Conservation (phyloP, 768 basidiomycete genomes). For the Trametopsis cervina region DNA sequence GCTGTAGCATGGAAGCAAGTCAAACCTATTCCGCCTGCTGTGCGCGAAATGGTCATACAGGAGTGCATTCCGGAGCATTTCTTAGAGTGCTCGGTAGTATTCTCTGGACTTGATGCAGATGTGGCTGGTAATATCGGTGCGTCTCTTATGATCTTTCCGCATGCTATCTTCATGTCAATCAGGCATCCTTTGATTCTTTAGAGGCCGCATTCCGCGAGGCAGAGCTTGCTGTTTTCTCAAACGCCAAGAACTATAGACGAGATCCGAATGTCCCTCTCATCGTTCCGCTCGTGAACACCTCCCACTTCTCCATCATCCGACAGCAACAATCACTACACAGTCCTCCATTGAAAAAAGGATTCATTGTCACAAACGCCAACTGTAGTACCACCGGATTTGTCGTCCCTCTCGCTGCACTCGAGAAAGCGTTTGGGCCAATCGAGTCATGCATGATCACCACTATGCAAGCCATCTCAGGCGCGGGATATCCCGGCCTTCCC, state of each 20-base stretch:
- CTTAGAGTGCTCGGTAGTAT: slow-evolving; percentile 75
- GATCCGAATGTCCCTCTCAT: slow-evolving; percentile 92
- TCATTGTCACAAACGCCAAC: slow-evolving; percentile 98
- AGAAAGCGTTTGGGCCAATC: slow-evolving; percentile 89
- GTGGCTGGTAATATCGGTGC: slow-evolving; percentile 93
- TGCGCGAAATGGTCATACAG: slow-evolving; percentile 58
- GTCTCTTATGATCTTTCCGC: slow-evolving; percentile 17
- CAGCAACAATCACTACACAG: slow-evolving; percentile 71
- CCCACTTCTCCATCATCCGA: slow-evolving; percentile 75
- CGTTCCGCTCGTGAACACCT: slow-evolving; percentile 91
- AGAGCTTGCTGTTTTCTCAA: slow-evolving; percentile 90
- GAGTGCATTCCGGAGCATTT: slow-evolving; percentile 79
- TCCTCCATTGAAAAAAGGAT: slow-evolving; percentile 72
- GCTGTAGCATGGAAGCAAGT: slow-evolving; percentile 88
- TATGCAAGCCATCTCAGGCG: slow-evolving; percentile 96
- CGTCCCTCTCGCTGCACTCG: slow-evolving; percentile 86
- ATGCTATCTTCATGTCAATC: slow-evolving; percentile 4
- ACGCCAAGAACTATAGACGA: slow-evolving; percentile 92
- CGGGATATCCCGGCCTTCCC: slow-evolving; percentile 93
- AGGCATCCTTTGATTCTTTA: slow-evolving; percentile 26
- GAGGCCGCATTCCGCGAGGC: slow-evolving; percentile 83
- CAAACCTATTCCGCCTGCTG: slow-evolving; percentile 59
- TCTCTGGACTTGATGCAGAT: slow-evolving; percentile 94
- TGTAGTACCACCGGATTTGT: slow-evolving; percentile 94
- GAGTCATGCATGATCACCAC: slow-evolving; percentile 90